Base-by-base conservation (phyloP, 2,329 filamentous ascomycete species). In the Acrocalymma vagum region DNA sequence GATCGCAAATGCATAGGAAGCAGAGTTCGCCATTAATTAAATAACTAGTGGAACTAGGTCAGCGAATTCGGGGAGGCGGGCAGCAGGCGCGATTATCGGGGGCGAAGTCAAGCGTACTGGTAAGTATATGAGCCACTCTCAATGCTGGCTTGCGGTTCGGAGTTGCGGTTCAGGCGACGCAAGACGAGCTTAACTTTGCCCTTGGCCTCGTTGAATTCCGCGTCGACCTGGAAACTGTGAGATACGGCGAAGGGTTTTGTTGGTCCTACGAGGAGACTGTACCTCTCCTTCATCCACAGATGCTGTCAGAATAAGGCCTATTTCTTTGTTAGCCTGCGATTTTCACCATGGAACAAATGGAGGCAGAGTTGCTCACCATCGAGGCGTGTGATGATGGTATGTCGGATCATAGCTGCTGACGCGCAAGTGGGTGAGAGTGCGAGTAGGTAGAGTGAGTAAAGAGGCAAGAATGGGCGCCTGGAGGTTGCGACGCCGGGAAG, bases 1-100 rank as follows among this genome's bases (percentile, higher is more conserved):
- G 82, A 72, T 96, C 92, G 78, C 89, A 92, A 72, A 99, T 93
- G 78, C 88, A 91, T 60, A 97, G 80, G 78, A 95, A 97, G 75
- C 91, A 86, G 57, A 99, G 81, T 60, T 89, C 86, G 63, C 85
- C 80, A 62, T 87, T 79, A 73, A 99, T 88, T 51, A 93, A 78
- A 78, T 96, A 96, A 81, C 88, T 91, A 62, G 24, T 4, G 25
- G 6, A 15, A 6, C 22, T 33, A 14, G 16, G 30, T 60, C 17
- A 63, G 54, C 26, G 30, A 13, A 18, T 21, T 33, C 17, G 13
- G 5, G 8, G 24, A 38, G 9, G 16, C 13, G 20, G 11, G 20
- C 20, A 13, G 20, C 9, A 35, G 21, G 15, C 33, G 14, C n/a
- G n/a, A n/a, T n/a, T n/a, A n/a, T n/a, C n/a, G n/a, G 16, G 29